Base-by-base conservation (phyloP, 495 filamentous ascomycete genomes). In the Podospora anserina region DNA sequence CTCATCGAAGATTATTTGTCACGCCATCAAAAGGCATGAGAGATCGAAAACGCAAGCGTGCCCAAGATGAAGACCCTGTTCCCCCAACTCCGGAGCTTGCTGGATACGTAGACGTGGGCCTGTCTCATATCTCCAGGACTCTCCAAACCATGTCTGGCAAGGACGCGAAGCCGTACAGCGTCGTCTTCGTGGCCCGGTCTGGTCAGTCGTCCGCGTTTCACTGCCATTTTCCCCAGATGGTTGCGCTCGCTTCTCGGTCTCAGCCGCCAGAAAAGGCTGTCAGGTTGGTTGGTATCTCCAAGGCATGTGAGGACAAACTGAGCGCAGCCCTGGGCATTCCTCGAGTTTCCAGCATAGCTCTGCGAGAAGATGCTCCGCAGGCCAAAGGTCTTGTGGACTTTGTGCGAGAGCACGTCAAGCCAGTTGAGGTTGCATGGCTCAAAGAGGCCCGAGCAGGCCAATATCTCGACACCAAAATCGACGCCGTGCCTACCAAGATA, bases 191-290 rank as follows among this genome's bases (percentile, higher is more conserved):
- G 44, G 75, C 82, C 28, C 80, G 80, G 57, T 84, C 83, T 28
- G 81, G 79, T 18, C 82, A 84, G 39, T 79, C 85, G 18, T 76
- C 82, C 32, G 74, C 79, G 18, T 79, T 88, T 57, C 78, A 88
- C 74, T 81, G 82, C 9, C 88, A 91, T 70, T 81, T 91, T 55
- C 88, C 88, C 27, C 81, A 85, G 61, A 83, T 89, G 72, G 78
- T 84, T 7, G 78, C 78, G 26, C 78, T 83, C 20, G 86, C 85
- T 30, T 85, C 84, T 3, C 78, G 78, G n/a, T 75, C 79, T 6
- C 70, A 77, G 64, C 74, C 78, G 3, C 32, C 66, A 0, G 70
- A 73, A 16, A 75, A 79, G 9, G 68, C 83, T 53, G 85, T 81
- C 13, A 79, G 83, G 61, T 78, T 91, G 15, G 81, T 90, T 26